Evolutionary conservation across 139 green algal genomes (phyloP).

Genomic region (Chlorella sp.): DNA sequence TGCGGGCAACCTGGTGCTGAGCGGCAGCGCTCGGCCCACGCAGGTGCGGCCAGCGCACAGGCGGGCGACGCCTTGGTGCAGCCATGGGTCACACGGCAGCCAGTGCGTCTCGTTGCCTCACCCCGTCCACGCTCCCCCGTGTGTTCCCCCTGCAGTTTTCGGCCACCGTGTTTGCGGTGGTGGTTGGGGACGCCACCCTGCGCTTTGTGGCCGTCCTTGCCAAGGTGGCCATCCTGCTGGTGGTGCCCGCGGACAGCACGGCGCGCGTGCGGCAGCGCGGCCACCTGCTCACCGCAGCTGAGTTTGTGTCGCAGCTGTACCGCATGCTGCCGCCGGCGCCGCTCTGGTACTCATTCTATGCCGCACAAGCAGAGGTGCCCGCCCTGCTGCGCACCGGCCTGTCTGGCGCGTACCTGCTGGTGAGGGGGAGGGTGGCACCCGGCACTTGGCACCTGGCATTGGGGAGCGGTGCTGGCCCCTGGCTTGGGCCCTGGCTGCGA

Average conservation of each 20-base stretch:
- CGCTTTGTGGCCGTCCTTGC: constrained; percentile 50
- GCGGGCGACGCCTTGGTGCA: not conserved
- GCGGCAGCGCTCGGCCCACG: not conserved
- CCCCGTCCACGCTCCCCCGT: not conserved
- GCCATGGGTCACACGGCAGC: too few species aligned
- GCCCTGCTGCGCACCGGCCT: constrained; percentile 5
- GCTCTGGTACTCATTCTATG: constrained; percentile 55
- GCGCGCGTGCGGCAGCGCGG: constrained; percentile 22
- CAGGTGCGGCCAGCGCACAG: not conserved
- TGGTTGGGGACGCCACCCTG: constrained; percentile 52
- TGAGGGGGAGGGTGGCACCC: too few species aligned
- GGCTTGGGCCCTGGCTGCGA: too few species aligned
- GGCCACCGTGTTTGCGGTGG: constrained; percentile 48
- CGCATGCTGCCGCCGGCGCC: constrained; percentile 58
- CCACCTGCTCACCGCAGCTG: constrained; percentile 57
- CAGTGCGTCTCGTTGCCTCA: too few species aligned
- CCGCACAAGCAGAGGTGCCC: not conserved
- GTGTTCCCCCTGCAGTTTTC: constrained; percentile 41
- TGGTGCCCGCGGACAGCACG: not conserved
- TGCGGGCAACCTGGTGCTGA: constrained; percentile 33
- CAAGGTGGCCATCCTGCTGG: constrained; percentile 55
- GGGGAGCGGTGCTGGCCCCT: too few species aligned
- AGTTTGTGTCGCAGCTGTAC: constrained; percentile 58
- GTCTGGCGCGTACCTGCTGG: constrained; percentile 8
- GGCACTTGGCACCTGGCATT: too few species aligned